Percentiles rank a stretch among this genome's conserved stretches.
Evolutionary conservation across 176 grass and related monocot genomes (phyloP).

Genomic region (Oropetium thomaeum): DNA sequence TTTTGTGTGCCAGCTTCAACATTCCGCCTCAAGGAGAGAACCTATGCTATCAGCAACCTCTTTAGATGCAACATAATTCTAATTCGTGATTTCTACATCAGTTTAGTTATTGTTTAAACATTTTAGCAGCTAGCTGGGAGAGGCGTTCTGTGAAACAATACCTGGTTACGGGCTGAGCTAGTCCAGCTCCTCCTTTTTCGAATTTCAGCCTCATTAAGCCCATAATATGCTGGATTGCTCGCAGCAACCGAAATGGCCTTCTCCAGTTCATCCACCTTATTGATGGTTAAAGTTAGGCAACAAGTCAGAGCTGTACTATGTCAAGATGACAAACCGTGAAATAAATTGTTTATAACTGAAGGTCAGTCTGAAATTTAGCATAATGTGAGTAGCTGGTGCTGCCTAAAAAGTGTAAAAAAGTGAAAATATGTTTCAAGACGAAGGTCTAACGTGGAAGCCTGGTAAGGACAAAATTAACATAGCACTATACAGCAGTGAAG

Average conservation of each 20-base stretch:
- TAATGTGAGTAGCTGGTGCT: not conserved
- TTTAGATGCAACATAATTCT: not conserved
- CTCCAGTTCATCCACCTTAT: constrained; percentile 87
- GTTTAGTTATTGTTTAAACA: constrained; percentile 2
- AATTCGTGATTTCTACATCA: not conserved
- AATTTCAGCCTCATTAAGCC: constrained; percentile 77
- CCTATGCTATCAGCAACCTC: constrained; percentile 40
- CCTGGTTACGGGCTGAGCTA: constrained; percentile 62
- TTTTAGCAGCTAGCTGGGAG: not conserved
- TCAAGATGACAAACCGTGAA: not conserved
- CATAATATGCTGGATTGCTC: constrained; percentile 85
- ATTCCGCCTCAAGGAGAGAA: constrained; percentile 52
- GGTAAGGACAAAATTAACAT: not conserved
- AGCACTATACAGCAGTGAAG: not conserved
- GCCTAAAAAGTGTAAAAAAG: not conserved
- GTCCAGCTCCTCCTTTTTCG: constrained; percentile 75
- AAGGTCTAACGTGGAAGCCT: not conserved
- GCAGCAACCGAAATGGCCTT: constrained; percentile 79
- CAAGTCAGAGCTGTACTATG: not conserved
- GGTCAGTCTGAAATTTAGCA: not conserved
- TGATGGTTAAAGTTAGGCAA: constrained; percentile 5
- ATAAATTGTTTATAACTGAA: not conserved
- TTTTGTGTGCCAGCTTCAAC: constrained; percentile 72
- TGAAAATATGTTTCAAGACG: not conserved
- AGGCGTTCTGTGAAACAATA: constrained; percentile 19